These are phyloP conservation scores for Rhynchospora tenuis DNA, from an alignment of 176 grass and related monocot genomes.

Conservation along the genomic window DNA sequence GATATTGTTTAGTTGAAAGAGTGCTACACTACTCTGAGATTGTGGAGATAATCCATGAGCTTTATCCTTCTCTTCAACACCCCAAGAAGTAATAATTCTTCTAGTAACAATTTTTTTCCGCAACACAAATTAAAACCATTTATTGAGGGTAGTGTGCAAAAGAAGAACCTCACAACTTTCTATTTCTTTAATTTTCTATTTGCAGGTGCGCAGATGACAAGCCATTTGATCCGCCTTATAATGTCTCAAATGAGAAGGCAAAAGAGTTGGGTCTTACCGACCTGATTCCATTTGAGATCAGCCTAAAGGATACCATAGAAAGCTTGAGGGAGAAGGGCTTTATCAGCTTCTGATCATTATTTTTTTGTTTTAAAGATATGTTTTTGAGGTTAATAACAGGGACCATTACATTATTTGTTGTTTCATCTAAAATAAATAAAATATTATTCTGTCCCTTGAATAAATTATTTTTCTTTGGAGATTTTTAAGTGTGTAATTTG, in stretches of 20 bases:
- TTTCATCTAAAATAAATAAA: no score
- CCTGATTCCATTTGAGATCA: constrained; percentile 14
- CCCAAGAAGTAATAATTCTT: constrained; percentile 16
- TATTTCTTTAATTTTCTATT: not conserved
- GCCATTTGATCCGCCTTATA: constrained; percentile 9
- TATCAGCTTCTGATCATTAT: constrained; percentile 10
- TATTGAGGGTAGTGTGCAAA: not conserved
- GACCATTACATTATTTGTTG: no score
- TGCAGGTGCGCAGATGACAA: constrained; percentile 26
- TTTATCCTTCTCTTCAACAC: constrained; percentile 24
- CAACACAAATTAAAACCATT: not conserved
- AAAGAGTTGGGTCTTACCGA: constrained; percentile 13
- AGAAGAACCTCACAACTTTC: not conserved
- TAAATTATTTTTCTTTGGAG: no score
- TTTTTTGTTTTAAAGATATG: no score
- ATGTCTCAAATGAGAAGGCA: constrained; percentile 9
- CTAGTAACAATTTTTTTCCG: not conserved
- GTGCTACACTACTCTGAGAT: constrained; percentile 23
- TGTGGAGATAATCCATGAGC: constrained; percentile 20
- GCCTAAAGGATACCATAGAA: constrained; percentile 26
- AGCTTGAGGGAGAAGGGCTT: constrained; percentile 34
- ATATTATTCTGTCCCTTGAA: no score
- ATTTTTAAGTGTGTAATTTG: no score
- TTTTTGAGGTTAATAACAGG: no score
- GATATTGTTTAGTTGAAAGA: constrained; percentile 31